Evolutionary conservation across 2,329 filamentous ascomycete species (phyloP).

Genomic region (Lachnellula subtilissima): DNA sequence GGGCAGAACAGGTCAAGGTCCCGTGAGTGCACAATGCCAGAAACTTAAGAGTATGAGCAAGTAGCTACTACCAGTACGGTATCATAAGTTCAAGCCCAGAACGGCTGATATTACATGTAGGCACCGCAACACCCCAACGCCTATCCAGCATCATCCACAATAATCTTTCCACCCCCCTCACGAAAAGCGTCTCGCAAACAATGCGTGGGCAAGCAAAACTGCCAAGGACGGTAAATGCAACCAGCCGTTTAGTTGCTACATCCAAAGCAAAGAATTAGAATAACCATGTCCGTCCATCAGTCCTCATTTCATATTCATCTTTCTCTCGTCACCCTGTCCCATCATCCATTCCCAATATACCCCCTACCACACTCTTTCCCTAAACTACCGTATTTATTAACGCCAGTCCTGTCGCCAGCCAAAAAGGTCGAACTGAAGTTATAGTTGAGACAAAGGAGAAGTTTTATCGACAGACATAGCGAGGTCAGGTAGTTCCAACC

Average conservation of each 20-base stretch:
- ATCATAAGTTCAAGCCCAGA: neutral
- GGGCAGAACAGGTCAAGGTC: too few species aligned
- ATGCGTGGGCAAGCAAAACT: neutral
- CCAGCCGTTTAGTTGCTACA: neutral
- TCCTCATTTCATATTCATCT: neutral
- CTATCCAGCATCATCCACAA: neutral
- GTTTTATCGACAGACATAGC: neutral
- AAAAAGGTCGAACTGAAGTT: neutral
- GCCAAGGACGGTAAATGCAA: neutral
- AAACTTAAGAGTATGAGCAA: too few species aligned
- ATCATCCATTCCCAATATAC: neutral
- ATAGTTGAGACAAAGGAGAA: neutral
- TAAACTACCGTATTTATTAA: neutral
- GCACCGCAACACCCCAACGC: neutral
- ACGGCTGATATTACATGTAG: neutral
- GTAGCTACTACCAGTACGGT: too few species aligned
- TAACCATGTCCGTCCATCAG: neutral
- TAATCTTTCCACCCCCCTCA: neutral
- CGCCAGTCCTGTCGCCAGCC: constrained; percentile 3
- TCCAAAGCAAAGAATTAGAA: neutral
- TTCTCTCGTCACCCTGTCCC: neutral
- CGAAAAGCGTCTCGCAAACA: neutral
- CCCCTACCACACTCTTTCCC: neutral
- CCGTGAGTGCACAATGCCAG: too few species aligned
- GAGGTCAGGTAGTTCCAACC: neutral